Base-by-base conservation (phyloP, 768 basidiomycete species). In the Psilocybe sp. region DNA sequence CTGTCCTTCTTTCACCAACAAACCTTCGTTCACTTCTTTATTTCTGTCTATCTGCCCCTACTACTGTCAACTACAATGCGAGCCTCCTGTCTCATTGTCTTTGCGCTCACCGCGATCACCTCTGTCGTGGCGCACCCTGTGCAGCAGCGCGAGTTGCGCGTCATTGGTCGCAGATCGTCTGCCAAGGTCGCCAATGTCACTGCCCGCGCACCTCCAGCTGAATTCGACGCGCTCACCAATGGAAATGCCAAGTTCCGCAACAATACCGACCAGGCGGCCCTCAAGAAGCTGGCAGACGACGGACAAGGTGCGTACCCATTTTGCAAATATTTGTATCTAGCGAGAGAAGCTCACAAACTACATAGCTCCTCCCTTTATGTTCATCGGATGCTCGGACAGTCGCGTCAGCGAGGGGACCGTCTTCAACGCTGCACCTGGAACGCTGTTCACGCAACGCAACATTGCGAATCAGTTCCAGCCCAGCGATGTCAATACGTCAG, bases 401-500 rank as follows among this genome's bases (percentile, higher is more conserved):
- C 64, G 70, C 48, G 69, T 69, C 19, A 66, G 64, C 46, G 70
- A 70, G 48, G 66, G 68, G 19, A 68, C 65, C 11, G 62, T 74
- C 23, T 74, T 74, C 56, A 64, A 65, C 16, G 70, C 69, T 12
- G 65, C 68, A 33, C 70, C 69, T 2, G 72, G 72, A 11, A 70
- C 66, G 2, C 54, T 73, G 4, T 74, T 74, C 59, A 66, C 68
- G 6, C 58, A 68, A 28, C 65, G 70, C 3, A 74, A 73, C 51
- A 71, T 73, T 16, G 71, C 69, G 33, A 74, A 74, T 50, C 72
- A 72, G 52, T 73, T 67, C 55, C 65, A 67, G 40, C 55, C 59
- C 14, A 63, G 60, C 4, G 72, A 74, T 49, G 46, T 59, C 31
- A 73, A 69, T 47, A 61, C 66, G 71, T 73, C 46, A 47, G 70